Conservation (phyloP, 306 rosid species). For the Pyrus pyrifolia region DNA sequence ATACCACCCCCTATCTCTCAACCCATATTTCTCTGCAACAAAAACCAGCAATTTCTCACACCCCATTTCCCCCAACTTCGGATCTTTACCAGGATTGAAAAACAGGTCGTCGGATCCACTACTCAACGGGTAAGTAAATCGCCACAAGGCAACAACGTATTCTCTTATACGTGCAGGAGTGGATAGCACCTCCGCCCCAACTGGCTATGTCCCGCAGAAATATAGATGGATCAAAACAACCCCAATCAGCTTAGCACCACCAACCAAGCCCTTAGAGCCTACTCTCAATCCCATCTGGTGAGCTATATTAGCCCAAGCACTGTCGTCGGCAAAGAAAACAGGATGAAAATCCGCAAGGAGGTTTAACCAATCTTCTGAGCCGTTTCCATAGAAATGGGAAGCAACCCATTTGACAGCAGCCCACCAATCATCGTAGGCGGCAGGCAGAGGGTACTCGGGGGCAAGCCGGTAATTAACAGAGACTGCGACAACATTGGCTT, state of each 20-base stretch:
- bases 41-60: conserved; percentile 7
- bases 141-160: background rate
- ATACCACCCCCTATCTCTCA: conserved; percentile 8
- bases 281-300: conserved; percentile 33
- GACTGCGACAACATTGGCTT: conserved; percentile 12
- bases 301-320: conserved; percentile 49
- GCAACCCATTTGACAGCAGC: conserved; percentile 38
- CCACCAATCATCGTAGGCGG: conserved; percentile 42
- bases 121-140: background rate
- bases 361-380: conserved; percentile 44
- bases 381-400: conserved; percentile 17
- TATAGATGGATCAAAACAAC: conserved; percentile 39
- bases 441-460: conserved; percentile 20
- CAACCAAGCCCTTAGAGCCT: background rate
- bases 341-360: conserved; percentile 14
- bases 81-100: conserved; percentile 19
- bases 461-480: conserved; percentile 20
- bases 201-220: conserved; percentile 20
- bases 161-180: background rate
- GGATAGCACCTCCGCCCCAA: background rate
- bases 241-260: conserved; percentile 20
- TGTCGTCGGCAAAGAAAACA: conserved; percentile 49
- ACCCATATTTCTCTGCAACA: conserved; percentile 10
- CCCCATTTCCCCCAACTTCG: background rate
- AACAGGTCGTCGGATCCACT: conserved; percentile 15